Evolutionary conservation across 2,329 filamentous ascomycete genomes (phyloP).

Genomic region (Scopulariopsis brevicaulis): DNA sequence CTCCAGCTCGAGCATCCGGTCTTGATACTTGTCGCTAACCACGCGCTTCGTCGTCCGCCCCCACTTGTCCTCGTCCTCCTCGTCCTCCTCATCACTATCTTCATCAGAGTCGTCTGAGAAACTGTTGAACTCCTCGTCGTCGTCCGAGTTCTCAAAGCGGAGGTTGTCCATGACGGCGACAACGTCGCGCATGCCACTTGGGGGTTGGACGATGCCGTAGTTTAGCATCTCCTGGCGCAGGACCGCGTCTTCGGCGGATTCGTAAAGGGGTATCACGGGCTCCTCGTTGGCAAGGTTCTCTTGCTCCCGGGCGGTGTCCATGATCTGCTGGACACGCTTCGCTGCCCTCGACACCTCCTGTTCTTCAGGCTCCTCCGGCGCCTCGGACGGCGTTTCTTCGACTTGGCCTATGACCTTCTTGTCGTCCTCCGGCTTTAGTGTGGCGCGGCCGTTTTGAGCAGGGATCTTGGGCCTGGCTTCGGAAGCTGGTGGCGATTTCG

Average conservation of each 20-base stretch:
- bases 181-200: conserved; percentile 67
- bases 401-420: conserved; percentile 54
- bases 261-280: conserved; percentile 56
- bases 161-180: conserved; percentile 94
- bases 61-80: conserved; percentile 57
- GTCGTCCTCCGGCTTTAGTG: conserved; percentile 28
- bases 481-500: conserved; percentile 2
- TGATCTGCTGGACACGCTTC: conserved; percentile 41
- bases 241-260: conserved; percentile 68
- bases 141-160: conserved; percentile 60
- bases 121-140: conserved; percentile 33
- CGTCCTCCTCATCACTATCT: conserved; percentile 39
- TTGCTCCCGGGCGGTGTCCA: conserved; percentile 43
- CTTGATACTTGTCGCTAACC: conserved; percentile 63
- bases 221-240: conserved; percentile 81
- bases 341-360: conserved; percentile 18
- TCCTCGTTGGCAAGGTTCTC: conserved; percentile 29
- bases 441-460: conserved; percentile 41
- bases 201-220: conserved; percentile 58
- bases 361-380: neutral
- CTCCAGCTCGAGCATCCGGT: conserved; percentile 79
- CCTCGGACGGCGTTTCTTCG: conserved; percentile 28
- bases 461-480: conserved; percentile 40
- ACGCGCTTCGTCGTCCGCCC: conserved; percentile 60
- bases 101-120: conserved; percentile 41